Evolutionary conservation across 441 rosid species (phyloP).

Genomic region (Erodium texanum): DNA sequence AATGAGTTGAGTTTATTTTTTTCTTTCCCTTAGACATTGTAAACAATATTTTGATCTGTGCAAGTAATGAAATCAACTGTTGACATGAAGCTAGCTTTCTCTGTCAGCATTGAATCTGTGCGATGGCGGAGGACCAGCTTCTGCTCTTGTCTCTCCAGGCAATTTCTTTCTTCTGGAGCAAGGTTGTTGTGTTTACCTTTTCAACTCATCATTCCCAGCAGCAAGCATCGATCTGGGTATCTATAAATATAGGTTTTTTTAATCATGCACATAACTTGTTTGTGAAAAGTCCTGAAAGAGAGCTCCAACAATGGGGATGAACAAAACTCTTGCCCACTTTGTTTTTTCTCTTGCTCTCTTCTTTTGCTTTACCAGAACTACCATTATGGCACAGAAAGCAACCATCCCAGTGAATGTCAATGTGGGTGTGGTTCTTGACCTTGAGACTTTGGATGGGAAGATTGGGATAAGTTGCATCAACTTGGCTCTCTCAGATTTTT

Average conservation of each 20-base stretch:
- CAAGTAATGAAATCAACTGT: background rate
- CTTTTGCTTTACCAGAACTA: background rate
- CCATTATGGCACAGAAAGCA: background rate
- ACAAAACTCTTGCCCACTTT: background rate
- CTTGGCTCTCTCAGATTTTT: background rate
- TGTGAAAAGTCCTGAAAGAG: background rate
- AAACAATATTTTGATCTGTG: no score
- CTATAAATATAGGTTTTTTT: background rate
- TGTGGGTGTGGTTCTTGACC: slow-evolving; percentile 6
- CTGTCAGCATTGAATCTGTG: background rate
- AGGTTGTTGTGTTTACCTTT: background rate
- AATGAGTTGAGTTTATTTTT: no score
- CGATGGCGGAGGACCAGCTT: no score
- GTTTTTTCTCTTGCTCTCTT: background rate
- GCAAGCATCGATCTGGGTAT: no score
- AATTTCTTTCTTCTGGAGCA: background rate
- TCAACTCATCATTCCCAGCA: no score
- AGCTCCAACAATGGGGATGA: background rate
- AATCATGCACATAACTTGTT: background rate
- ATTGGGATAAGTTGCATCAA: background rate
- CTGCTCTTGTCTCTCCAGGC: background rate
- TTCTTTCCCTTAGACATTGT: no score
- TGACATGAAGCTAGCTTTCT: background rate
- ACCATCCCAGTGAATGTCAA: background rate
- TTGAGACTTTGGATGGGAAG: background rate